Conservation (phyloP, 768 basidiomycete species). For the Ramaria sp. region DNA sequence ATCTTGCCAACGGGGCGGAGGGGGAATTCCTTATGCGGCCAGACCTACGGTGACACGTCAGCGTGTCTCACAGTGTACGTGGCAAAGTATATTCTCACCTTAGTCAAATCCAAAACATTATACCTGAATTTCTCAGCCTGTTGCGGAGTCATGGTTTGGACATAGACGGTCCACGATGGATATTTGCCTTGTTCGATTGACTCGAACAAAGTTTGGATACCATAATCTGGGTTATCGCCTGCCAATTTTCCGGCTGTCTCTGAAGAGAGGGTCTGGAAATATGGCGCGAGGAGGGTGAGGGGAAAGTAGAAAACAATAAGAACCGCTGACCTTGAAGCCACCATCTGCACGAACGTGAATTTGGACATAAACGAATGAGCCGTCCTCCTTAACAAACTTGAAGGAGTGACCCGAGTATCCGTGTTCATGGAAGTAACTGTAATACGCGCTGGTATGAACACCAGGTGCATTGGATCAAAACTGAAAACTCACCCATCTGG, state of each 20-base stretch:
- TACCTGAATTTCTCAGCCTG: slow-evolving; percentile 87
- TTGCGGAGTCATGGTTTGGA: slow-evolving; percentile 91
- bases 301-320: slow-evolving; percentile 1
- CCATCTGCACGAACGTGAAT: slow-evolving; percentile 70
- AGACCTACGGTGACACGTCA: slow-evolving; percentile 37
- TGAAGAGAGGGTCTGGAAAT: slow-evolving; percentile 53
- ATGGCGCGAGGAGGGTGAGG: slow-evolving; percentile 14
- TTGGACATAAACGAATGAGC: slow-evolving; percentile 78
- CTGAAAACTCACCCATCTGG: slow-evolving; percentile 51
- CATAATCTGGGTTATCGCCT: slow-evolving; percentile 78
- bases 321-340: slow-evolving; percentile 59
- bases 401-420: slow-evolving; percentile 92
- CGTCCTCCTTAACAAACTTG: slow-evolving; percentile 79
- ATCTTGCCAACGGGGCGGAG: slow-evolving; percentile 81
- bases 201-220: slow-evolving; percentile 65
- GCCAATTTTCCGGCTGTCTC: slow-evolving; percentile 54
- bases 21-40: slow-evolving; percentile 84
- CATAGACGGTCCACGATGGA: slow-evolving; percentile 84
- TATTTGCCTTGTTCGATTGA: slow-evolving; percentile 70
- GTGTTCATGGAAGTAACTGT: slow-evolving; percentile 64
- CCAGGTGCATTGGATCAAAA: background rate
- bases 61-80: background rate
- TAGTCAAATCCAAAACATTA: slow-evolving; percentile 87
- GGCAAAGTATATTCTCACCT: slow-evolving; percentile 22
- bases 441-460: slow-evolving; percentile 16